Evolutionary conservation across 768 basidiomycete genomes (phyloP), one percentile per base, ranked within the genome.

Genomic region (Russula lepida): DNA sequence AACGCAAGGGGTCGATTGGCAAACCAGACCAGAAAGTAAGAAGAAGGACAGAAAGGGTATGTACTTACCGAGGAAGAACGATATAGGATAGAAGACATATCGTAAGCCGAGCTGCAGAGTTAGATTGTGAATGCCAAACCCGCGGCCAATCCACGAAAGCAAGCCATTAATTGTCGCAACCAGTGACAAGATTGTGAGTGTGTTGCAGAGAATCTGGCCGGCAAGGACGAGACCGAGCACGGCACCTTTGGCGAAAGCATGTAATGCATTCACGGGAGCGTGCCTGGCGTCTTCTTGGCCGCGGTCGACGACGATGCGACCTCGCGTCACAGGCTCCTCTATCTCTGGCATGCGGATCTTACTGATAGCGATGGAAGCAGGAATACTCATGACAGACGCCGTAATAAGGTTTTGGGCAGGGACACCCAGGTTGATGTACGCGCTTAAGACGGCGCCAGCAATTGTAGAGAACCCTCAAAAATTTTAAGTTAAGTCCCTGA

Each of bases 321-420:
- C 92, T 41, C 88, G 86, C 32, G 92, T 94, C 44, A 92, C 81
- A 32, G 92, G 92, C 66, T 89, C 89, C 21, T 93, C 92, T 30
- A 78, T 71, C 74, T 95, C 93, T 0, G 93, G 93, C 33, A 85
- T 65, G 44, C 92, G 89, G 68, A 95, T 77, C 74, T 95, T 95
- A 70, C 86, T 88, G 69, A 95, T 93, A 2, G 92, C 82, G 70
- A 95, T 93, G 19, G 92, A 93, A 0, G 93, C 94, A 23, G 94
- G 94, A 63, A 95, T 95, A 71, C 86, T 89, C 93, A 95, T 95
- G 62, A 95, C 87, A 8, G 90, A 92, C 6, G 93, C 87, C 2
- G 92, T 94, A 67, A 93, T 77, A 25, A 92, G 77, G 69, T 89
- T 93, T 71, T 86, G 80, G 4, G 89, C 71, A 9, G 89, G 89